Base-by-base conservation (phyloP, 1,284 basidiomycete genomes). In the Fomitiporia mediterranea region DNA sequence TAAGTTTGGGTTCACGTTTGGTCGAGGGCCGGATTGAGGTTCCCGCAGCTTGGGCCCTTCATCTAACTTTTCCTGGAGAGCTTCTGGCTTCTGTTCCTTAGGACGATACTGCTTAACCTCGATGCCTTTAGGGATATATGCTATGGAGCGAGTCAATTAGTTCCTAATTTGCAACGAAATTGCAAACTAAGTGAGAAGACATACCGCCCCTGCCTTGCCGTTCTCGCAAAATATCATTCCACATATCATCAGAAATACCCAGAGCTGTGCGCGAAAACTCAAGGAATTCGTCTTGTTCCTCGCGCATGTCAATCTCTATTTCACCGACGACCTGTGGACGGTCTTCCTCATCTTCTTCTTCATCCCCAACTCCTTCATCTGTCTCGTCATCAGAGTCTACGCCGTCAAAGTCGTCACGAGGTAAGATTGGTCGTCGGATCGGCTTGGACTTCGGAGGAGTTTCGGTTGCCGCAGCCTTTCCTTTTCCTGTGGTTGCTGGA, bases 271-370 rank as follows among this genome's bases (percentile, higher is more conserved):
- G 82, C 9, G 94, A 89, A 70, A 98, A 98, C 69, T 91, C 88
- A 43, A 98, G 72, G 63, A 97, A 98, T 62, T 96, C 94, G 60
- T 89, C 91, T 69, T 91, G 81, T 70, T 98, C 94, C 63, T 89
- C 84, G 17, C 79, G 82, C 86, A 97, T 94, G 61, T 94, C 87
- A 42, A 93, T 80, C 63, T 94, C 90, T 15, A 91, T 71, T 27
- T 91, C 89, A 19, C 89, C 91, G 1, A 89, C 83, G 1, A 92
- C 76, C 63, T 89, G 84, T 0, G 90, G 88, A 19, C 74, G 73
- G 37, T 91, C 90, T 61, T 91, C 88, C 46, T 90, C 91, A 6
- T 74, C 76, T 13, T 83, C 83, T 32, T 80, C 82, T 23, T 82
- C 79, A 23, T 78, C 82, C n/a, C 70, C 74, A 19, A 76, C 77